phyloP scores from a whole-genome alignment of 257 asterid species.

The Solanum etuberosum region DNA sequence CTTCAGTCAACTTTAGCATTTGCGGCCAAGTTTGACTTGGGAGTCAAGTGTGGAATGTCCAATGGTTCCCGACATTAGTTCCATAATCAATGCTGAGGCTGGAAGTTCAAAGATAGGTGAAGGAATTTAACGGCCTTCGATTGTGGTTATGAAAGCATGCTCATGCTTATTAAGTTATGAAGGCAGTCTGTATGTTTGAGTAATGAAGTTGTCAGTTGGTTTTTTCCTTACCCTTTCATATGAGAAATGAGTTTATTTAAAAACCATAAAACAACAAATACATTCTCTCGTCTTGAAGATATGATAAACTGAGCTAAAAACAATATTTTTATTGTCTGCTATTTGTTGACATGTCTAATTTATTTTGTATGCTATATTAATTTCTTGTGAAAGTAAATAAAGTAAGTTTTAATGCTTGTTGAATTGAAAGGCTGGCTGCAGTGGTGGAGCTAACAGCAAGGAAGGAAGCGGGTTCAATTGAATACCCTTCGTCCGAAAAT shows the following conservation, averaged over 20 bases:
- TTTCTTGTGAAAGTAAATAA: background rate
- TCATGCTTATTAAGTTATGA: background rate
- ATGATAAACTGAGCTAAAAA: background rate
- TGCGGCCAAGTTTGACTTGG: conserved; percentile 63
- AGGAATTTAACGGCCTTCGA: background rate
- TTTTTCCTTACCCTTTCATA: background rate
- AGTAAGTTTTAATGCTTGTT: background rate
- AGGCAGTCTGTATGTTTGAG: background rate
- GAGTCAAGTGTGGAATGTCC: conserved; percentile 26
- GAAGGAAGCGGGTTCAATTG: background rate
- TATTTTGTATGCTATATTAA: background rate
- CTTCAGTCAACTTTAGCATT: conserved; percentile 60
- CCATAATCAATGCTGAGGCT: conserved; percentile 8
- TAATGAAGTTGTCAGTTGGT: background rate
- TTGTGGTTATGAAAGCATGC: background rate
- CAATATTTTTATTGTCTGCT: background rate
- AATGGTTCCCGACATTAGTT: background rate
- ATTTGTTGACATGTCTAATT: background rate
- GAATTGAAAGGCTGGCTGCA: background rate
- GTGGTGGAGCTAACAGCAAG: background rate
- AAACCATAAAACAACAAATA: background rate
- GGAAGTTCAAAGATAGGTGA: conserved; percentile 6
- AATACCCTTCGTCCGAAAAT: background rate
- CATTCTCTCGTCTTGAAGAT: background rate
- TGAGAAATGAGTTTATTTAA: background rate